Evolutionary conservation across 78 protist species (phyloP), one percentile per base, ranked within the genome.

Genomic region (Dictyostelium capitatum): DNA sequence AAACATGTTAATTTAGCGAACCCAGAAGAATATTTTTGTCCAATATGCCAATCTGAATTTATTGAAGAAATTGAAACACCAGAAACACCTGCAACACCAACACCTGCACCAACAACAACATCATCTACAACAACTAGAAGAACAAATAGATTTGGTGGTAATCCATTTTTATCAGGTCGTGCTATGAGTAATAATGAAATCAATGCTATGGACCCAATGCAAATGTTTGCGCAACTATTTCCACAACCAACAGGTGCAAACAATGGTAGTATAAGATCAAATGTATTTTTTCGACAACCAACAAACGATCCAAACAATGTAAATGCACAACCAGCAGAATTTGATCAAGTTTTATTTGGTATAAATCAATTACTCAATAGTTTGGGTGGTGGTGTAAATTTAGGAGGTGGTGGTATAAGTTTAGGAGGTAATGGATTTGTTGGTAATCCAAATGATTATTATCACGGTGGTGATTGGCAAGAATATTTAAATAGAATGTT

Each of bases 381-480:
- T 9, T 28, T 32, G 23, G 51, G 32, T 17, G 79, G 56, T 32
- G 57, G 57, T 43, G 57, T 8, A 3, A 62, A 4, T n/a, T n/a
- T 62, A 17, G 59, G 12, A 17, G 12, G 19, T 53, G 1, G 1
- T 37, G 43, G 43, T 37, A 37, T 37, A 37, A 2, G 43, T 37
- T n/a, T n/a, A n/a, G 17, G 53, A 0, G 79, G 79, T 41, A 43
- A 43, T 19, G 54, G 79, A 17, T 30, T 19, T 47, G 23, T n/a
- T 6, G 89, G 89, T n/a, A 64, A 82, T n/a, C 47, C 54, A 46
- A 82, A 82, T n/a, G 92, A 87, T 32, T 87, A 87, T 65, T 87
- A 28, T 50, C 47, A 41, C 15, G 92, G 92, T 10, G 41, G 30
- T 37, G 92, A 87, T 37, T 77, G 82, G 92, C 92, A 87, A 87